A percentile compares a stretch with the other conserved stretches of the same genome.
These are phyloP conservation scores for Fusarium lateritium DNA, from an alignment of 2,329 filamentous ascomycete species.

Conservation along the genomic window DNA sequence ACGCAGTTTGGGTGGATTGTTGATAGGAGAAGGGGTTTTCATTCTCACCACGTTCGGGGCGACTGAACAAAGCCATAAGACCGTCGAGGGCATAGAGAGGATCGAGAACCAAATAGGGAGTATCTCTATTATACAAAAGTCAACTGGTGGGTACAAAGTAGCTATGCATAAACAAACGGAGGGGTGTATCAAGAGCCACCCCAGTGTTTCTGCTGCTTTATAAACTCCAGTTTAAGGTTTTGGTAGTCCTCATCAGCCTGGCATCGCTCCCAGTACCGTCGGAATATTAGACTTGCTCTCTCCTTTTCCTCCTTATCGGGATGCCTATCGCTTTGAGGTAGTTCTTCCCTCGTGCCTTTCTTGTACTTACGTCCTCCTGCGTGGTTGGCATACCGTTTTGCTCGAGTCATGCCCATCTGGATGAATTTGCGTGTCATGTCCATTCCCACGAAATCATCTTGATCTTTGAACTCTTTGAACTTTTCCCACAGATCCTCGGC, in stretches of 20 bases:
- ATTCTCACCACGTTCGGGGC: too few species aligned
- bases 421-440: constrained; percentile 76
- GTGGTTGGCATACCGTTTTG: constrained; percentile 71
- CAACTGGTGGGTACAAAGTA: too few species aligned
- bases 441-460: constrained; percentile 73
- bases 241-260: constrained; percentile 44
- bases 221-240: constrained; percentile 32
- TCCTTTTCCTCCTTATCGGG: constrained; percentile 41
- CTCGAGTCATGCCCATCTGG: constrained; percentile 76
- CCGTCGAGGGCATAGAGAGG: too few species aligned
- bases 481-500: constrained; percentile 63
- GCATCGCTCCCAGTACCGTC: constrained; percentile 39
- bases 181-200: background rate
- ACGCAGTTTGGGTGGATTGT: too few species aligned
- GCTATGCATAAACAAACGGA: too few species aligned
- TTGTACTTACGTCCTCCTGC: constrained; percentile 69
- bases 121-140: too few species aligned
- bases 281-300: constrained; percentile 40
- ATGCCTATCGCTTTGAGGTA: constrained; percentile 33
- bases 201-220: constrained; percentile 10
- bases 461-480: constrained; percentile 66
- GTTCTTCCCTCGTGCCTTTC: constrained; percentile 25
- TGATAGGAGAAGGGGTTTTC: too few species aligned
- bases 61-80: too few species aligned
- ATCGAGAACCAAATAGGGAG: too few species aligned